phyloP scores from a whole-genome alignment of 805 yeast genomes.

The Kuraishia piskuri region DNA sequence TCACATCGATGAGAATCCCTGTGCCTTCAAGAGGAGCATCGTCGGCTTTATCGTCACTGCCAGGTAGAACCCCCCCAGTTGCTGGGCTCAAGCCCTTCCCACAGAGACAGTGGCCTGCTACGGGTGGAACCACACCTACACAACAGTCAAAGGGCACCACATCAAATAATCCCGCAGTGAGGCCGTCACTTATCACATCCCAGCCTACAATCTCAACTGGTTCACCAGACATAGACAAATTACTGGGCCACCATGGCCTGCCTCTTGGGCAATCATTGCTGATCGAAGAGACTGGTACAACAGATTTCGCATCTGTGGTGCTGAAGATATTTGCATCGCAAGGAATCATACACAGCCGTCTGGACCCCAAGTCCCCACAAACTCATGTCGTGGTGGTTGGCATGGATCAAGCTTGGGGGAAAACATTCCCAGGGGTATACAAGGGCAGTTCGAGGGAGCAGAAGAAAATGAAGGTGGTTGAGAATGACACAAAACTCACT shows the following conservation, averaged over 20 bases:
- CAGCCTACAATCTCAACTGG: constrained; percentile 79
- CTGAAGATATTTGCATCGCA: constrained; percentile 67
- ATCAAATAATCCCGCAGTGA: constrained; percentile 44
- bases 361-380: constrained; percentile 27
- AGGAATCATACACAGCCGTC: constrained; percentile 60
- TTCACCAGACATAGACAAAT: constrained; percentile 60
- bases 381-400: constrained; percentile 65
- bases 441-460: constrained; percentile 60
- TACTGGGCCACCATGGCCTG: constrained; percentile 74
- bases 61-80: not conserved
- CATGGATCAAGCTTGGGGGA: constrained; percentile 46
- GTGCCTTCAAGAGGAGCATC: not conserved
- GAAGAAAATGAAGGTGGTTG: constrained; percentile 47
- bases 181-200: constrained; percentile 73
- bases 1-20: not conserved
- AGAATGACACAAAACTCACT: constrained; percentile 54
- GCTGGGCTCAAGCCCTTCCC: not conserved
- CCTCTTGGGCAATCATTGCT: constrained; percentile 70
- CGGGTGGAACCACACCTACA: not conserved
- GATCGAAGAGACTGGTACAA: constrained; percentile 78
- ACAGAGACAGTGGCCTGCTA: not conserved
- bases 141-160: not conserved
- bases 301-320: constrained; percentile 74
- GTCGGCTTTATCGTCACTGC: not conserved
- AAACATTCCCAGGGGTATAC: constrained; percentile 70